These are phyloP conservation scores for Colletotrichum neosansevieriae DNA, from an alignment of 2,329 filamentous ascomycete species.

Conservation along the genomic window DNA sequence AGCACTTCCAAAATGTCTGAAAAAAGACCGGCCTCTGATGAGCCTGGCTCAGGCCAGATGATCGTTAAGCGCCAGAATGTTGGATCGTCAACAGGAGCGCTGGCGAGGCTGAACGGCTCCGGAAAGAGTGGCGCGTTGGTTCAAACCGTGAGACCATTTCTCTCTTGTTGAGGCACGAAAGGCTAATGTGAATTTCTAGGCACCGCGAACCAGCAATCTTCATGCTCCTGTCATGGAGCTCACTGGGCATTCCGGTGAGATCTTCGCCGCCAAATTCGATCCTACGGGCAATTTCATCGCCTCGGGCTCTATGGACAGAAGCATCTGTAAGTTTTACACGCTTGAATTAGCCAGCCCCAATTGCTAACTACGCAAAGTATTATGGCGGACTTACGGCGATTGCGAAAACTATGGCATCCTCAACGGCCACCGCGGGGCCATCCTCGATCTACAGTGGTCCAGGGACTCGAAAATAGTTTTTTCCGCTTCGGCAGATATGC, in stretches of 20 bases:
- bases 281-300: constrained; percentile 89
- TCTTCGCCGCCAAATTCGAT: constrained; percentile 92
- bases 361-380: constrained; percentile 66
- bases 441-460: constrained; percentile 96
- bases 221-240: constrained; percentile 96
- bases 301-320: constrained; percentile 94
- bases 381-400: constrained; percentile 92
- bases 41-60: constrained; percentile 82
- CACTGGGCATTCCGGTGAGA: constrained; percentile 83
- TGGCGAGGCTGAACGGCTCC: constrained; percentile 64
- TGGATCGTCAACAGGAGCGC: constrained; percentile 59
- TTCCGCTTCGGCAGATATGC: constrained; percentile 93
- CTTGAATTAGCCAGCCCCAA: constrained; percentile 48
- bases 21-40: constrained; percentile 90
- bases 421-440: constrained; percentile 88
- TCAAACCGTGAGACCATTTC: constrained; percentile 59
- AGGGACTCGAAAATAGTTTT: constrained; percentile 92
- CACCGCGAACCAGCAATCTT: constrained; percentile 82
- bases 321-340: constrained; percentile 72
- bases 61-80: constrained; percentile 91
- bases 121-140: constrained; percentile 59
- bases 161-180: no score
- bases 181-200: constrained; percentile 61
- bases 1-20: constrained; percentile 78
- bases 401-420: constrained; percentile 95